phyloP scores from a whole-genome alignment of 2,329 filamentous ascomycete genomes.

The Fusarium sp. region DNA sequence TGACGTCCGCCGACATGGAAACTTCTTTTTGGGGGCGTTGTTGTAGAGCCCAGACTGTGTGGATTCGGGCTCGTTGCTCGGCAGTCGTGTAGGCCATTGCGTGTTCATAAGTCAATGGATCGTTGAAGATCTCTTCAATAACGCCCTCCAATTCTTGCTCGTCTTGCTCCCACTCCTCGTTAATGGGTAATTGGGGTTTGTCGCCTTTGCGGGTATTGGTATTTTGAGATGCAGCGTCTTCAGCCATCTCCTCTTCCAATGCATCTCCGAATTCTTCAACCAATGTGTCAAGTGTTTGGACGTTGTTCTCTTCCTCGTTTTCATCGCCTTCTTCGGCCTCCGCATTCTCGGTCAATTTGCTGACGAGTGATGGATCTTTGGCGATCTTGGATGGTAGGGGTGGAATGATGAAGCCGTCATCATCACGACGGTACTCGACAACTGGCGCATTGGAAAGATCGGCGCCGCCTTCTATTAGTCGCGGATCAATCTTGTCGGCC shows the following conservation, averaged over 20 bases:
- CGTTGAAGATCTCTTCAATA: conserved; percentile 75
- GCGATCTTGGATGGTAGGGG: conserved; percentile 56
- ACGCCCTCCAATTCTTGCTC: conserved; percentile 75
- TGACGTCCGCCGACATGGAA: conserved; percentile 73
- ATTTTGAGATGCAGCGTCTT: conserved; percentile 15
- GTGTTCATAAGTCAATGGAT: conserved; percentile 67
- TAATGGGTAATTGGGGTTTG: conserved; percentile 63
- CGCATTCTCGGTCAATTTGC: conserved; percentile 26
- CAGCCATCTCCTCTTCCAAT: conserved; percentile 47
- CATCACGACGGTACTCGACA: conserved; percentile 63
- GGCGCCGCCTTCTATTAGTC: conserved; percentile 47
- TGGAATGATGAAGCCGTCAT: conserved; percentile 76
- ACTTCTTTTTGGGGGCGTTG: conserved; percentile 60
- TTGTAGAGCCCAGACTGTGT: conserved; percentile 63
- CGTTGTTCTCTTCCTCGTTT: conserved; percentile 38
- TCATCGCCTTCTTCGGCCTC: conserved; percentile 9
- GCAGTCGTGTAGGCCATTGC: conserved; percentile 68
- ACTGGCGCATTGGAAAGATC: conserved; percentile 51
- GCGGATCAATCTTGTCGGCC: conserved; percentile 21
- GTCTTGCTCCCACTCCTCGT: conserved; percentile 70
- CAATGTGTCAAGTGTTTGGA: conserved; percentile 54
- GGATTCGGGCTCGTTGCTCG: conserved; percentile 64
- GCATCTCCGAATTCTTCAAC: conserved; percentile 59
- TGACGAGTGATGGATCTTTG: conserved; percentile 47
- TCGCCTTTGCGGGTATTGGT: conserved; percentile 42